Evolutionary conservation across 352 stramenopile species (phyloP).

Genomic region (Achlya hypogyna): DNA sequence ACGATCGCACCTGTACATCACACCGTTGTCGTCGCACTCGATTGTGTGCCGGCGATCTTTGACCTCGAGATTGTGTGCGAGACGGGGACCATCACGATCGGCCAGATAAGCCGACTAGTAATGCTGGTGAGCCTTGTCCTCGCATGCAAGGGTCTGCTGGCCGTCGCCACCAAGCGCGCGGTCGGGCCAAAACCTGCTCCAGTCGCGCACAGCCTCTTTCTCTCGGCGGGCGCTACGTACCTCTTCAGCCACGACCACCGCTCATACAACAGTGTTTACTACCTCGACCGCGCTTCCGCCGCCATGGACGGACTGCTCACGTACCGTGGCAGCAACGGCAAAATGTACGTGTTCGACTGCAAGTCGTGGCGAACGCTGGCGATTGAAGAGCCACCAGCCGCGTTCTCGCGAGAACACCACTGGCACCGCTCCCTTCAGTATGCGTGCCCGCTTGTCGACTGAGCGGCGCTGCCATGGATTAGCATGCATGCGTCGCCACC

Average conservation of each 20-base stretch:
- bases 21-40: background rate
- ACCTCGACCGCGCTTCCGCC: conserved; percentile 10
- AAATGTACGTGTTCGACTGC: background rate
- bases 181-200: background rate
- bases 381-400: background rate
- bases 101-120: background rate
- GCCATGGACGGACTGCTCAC: conserved; percentile 12
- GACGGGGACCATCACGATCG: background rate
- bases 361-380: background rate
- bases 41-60: background rate
- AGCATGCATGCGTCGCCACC: too few relatives aligned
- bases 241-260: background rate
- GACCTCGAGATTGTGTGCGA: conserved; percentile 8
- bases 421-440: background rate
- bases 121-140: background rate
- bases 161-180: background rate
- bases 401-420: background rate
- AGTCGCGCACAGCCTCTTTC: background rate
- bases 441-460: background rate
- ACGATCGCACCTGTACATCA: background rate
- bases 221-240: conserved; percentile 13
- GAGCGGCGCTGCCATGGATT: too few relatives aligned
- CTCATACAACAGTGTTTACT: conserved; percentile 5
- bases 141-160: background rate
- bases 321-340: background rate